These are phyloP conservation scores for Fraxinus paxiana DNA, from an alignment of 305 asterid species.

Conservation along the genomic window DNA sequence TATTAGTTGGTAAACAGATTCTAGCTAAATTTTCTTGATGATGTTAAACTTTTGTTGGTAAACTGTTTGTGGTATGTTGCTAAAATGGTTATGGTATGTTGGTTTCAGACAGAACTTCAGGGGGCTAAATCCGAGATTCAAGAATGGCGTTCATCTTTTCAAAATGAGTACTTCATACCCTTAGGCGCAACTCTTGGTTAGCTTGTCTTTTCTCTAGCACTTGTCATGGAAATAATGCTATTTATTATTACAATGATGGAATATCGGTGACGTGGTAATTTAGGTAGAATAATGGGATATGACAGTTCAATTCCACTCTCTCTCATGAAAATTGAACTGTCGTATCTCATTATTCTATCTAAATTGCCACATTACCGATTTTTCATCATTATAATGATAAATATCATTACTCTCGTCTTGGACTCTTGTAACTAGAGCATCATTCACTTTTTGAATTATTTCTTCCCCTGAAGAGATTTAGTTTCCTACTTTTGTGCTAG, in stretches of 20 bases:
- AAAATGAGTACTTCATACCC: constrained; percentile 64
- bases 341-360: too few relatives aligned
- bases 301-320: neutral
- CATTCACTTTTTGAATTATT: neutral
- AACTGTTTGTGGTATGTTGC: constrained; percentile 12
- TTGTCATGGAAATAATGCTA: neutral
- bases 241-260: too few relatives aligned
- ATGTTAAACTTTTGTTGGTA: neutral
- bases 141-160: constrained; percentile 84
- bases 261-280: neutral
- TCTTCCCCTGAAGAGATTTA: constrained; percentile 14
- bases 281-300: neutral
- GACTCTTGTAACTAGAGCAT: neutral
- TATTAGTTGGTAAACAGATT: constrained; percentile 1
- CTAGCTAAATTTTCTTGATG: neutral
- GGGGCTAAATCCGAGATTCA: constrained; percentile 78
- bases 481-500: constrained; percentile 35
- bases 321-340: neutral
- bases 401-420: neutral
- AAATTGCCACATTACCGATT: neutral
- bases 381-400: neutral
- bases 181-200: constrained; percentile 72
- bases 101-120: constrained; percentile 65
- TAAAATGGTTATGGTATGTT: constrained; percentile 13
- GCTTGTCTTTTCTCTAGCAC: constrained; percentile 18